phyloP scores from a whole-genome alignment of 2,329 filamentous ascomycete species.

The Stromatinia cepivora region DNA sequence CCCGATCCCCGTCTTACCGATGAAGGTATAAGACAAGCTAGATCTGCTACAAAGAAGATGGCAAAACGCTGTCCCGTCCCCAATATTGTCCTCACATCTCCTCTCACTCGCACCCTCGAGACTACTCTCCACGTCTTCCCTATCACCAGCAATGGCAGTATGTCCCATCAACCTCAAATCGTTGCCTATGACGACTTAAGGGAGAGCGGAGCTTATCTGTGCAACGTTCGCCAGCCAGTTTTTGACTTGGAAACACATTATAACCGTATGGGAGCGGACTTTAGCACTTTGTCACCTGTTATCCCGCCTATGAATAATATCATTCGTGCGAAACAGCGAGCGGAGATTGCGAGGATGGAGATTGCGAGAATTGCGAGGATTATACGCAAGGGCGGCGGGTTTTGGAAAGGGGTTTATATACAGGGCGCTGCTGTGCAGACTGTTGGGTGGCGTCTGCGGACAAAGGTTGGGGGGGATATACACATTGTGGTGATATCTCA shows the following conservation, averaged over 20 bases:
- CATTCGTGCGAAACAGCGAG: not conserved
- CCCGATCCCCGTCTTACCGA: not conserved
- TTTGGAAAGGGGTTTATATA: constrained; percentile 15
- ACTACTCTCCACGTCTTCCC: constrained; percentile 8
- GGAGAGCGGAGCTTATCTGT: not conserved
- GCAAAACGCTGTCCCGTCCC: not conserved
- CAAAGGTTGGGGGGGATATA: not conserved
- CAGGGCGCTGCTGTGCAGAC: not conserved
- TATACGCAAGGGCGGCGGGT: not conserved
- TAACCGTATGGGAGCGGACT: not conserved
- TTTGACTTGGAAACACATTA: not conserved
- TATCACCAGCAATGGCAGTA: not conserved
- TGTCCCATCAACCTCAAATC: not conserved
- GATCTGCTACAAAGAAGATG: not conserved
- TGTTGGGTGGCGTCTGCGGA: too few relatives aligned
- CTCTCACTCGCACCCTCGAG: constrained; percentile 1
- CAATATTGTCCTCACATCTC: constrained; percentile 5
- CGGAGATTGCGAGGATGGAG: not conserved
- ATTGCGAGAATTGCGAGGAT: not conserved
- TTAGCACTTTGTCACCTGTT: not conserved
- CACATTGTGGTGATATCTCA: constrained; percentile 15
- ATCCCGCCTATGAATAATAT: not conserved
- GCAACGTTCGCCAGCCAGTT: not conserved
- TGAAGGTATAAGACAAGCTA: not conserved
- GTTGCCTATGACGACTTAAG: constrained; percentile 19